Conservation (phyloP, 1,139 yeast species). For the Blastobotrys malaysiensis region DNA sequence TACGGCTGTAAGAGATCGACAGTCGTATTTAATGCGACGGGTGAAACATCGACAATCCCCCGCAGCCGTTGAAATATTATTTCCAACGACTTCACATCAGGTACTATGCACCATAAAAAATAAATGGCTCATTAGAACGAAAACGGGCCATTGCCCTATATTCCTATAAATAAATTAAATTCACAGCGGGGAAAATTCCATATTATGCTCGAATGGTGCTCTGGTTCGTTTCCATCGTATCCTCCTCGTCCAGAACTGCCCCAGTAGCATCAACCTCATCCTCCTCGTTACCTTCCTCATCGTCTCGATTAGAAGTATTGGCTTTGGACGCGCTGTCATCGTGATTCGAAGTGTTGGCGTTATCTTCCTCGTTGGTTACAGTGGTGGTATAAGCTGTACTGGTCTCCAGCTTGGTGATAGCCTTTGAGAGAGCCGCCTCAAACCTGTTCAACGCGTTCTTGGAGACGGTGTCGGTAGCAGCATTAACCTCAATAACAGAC, state of each 20-base stretch:
- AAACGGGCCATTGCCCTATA: too few relatives aligned
- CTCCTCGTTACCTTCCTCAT: background rate
- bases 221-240: conserved; percentile 4
- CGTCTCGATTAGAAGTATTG: background rate
- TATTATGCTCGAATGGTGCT: background rate
- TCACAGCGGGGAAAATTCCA: background rate
- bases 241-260: background rate
- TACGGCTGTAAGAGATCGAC: background rate
- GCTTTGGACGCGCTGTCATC: background rate
- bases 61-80: background rate
- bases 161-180: background rate
- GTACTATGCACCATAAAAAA: background rate
- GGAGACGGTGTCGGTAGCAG: conserved; percentile 13
- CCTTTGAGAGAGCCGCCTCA: conserved; percentile 9
- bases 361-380: background rate
- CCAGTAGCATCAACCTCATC: background rate
- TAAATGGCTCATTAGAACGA: too few relatives aligned
- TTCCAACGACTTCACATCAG: background rate
- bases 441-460: conserved; percentile 13
- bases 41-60: background rate
- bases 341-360: background rate
- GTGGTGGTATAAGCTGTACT: background rate
- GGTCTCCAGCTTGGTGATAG: conserved; percentile 8
- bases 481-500: conserved; percentile 24
- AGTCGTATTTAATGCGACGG: background rate